These are phyloP conservation scores for Guyanaporus albipodus DNA, from an alignment of 768 basidiomycete species.

Conservation along the genomic window DNA sequence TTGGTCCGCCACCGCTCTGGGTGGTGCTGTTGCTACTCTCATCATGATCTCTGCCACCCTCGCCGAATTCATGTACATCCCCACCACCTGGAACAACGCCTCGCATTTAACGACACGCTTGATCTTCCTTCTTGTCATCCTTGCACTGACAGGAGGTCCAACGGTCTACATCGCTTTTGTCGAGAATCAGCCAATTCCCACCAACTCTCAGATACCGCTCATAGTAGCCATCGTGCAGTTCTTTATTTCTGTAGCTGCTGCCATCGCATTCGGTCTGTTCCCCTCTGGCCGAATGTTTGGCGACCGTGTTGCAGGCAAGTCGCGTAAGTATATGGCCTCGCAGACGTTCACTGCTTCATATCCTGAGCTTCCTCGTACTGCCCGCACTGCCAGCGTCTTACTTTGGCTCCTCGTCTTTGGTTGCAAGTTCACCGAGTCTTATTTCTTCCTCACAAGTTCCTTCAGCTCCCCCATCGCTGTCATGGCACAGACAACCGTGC, in stretches of 20 bases:
- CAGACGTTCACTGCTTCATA: slow-evolving; percentile 99
- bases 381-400: slow-evolving; percentile 78
- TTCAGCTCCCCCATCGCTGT: slow-evolving; percentile 95
- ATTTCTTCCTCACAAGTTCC: slow-evolving; percentile 97
- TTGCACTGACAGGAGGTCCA: slow-evolving; percentile 89
- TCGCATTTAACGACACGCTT: slow-evolving; percentile 94
- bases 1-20: slow-evolving; percentile 94
- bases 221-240: slow-evolving; percentile 95
- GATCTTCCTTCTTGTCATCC: slow-evolving; percentile 85
- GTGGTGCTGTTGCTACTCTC: slow-evolving; percentile 86
- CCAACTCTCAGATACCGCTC: slow-evolving; percentile 66
- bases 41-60: slow-evolving; percentile 95
- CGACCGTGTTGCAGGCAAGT: slow-evolving; percentile 94
- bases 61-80: slow-evolving; percentile 95
- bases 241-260: slow-evolving; percentile 81
- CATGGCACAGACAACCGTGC: slow-evolving; percentile 94
- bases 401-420: slow-evolving; percentile 92
- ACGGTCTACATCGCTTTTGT: slow-evolving; percentile 90
- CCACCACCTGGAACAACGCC: slow-evolving; percentile 98
- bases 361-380: slow-evolving; percentile 64
- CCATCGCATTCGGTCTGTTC: slow-evolving; percentile 79
- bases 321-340: slow-evolving; percentile 97
- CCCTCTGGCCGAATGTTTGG: slow-evolving; percentile 99
- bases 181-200: slow-evolving; percentile 53
- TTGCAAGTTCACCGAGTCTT: slow-evolving; percentile 97